phyloP scores from a whole-genome alignment of 2,329 filamentous ascomycete genomes.

The Plectosphaerella cucumerina region DNA sequence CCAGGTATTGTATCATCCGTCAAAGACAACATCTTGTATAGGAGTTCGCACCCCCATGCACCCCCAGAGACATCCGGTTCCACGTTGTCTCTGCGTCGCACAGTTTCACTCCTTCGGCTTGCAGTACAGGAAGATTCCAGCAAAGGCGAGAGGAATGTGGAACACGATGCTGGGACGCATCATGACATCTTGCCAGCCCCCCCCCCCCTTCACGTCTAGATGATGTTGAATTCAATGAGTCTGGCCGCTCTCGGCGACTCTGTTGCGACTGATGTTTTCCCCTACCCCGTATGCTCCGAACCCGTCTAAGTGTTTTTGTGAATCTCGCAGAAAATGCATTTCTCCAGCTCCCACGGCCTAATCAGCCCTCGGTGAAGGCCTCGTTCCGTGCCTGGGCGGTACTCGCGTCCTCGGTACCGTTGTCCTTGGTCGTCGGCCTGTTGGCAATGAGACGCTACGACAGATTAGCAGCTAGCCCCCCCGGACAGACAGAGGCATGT shows the following conservation, averaged over 20 bases:
- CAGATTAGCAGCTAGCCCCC: not conserved
- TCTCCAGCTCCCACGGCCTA: not conserved
- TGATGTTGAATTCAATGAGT: constrained; percentile 2
- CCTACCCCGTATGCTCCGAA: not conserved
- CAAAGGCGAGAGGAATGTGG: too few relatives aligned
- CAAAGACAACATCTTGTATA: too few relatives aligned
- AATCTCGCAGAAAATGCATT: not conserved
- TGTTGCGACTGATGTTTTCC: not conserved
- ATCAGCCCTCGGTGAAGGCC: constrained; percentile 35
- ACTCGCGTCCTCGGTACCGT: constrained; percentile 19
- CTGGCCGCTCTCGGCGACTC: not conserved
- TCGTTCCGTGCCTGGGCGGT: constrained; percentile 32
- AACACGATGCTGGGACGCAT: too few relatives aligned
- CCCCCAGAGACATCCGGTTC: too few relatives aligned
- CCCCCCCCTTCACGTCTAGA: constrained; percentile 5
- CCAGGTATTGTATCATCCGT: too few relatives aligned
- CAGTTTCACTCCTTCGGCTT: too few relatives aligned
- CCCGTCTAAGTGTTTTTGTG: not conserved
- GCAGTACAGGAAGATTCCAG: too few relatives aligned
- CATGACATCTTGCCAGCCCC: too few relatives aligned
- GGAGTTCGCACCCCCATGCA: too few relatives aligned
- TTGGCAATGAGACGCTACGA: constrained; percentile 48
- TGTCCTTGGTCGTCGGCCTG: constrained; percentile 32
- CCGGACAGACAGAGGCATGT: not conserved
- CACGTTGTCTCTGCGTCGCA: too few relatives aligned